These are phyloP conservation scores for Daldinia bambusicola DNA, from an alignment of 495 filamentous ascomycete species.

Conservation along the genomic window DNA sequence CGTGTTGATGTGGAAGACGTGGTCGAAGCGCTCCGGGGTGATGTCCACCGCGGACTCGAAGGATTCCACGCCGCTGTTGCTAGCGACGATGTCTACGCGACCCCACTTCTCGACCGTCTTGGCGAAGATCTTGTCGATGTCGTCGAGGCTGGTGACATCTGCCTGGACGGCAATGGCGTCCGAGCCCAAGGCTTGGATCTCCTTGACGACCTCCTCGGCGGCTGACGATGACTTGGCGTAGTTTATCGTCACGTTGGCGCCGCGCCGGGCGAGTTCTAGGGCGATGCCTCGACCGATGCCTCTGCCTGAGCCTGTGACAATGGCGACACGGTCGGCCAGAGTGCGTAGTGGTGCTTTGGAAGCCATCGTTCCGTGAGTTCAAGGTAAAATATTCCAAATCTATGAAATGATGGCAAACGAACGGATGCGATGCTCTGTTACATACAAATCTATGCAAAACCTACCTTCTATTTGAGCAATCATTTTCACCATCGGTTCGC, in stretches of 20 bases:
- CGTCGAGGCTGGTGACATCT: slow-evolving; percentile 6
- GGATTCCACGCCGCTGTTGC: slow-evolving; percentile 27
- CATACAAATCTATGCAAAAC: background rate
- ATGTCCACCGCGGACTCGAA: slow-evolving; percentile 24
- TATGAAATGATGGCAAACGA: background rate
- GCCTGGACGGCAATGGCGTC: slow-evolving; percentile 22
- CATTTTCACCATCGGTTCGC: background rate
- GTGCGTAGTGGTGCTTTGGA: slow-evolving; percentile 7
- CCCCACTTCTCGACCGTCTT: slow-evolving; percentile 17
- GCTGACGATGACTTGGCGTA: slow-evolving; percentile 12
- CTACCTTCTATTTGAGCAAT: background rate
- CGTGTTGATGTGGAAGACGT: slow-evolving; percentile 24
- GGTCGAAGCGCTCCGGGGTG: slow-evolving; percentile 22
- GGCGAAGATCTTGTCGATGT: slow-evolving; percentile 21
- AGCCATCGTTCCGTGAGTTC: slow-evolving; percentile 4
- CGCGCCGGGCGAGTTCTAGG: slow-evolving; percentile 19
- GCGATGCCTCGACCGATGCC: slow-evolving; percentile 25
- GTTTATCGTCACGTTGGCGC: slow-evolving; percentile 23
- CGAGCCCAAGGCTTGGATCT: slow-evolving; percentile 10
- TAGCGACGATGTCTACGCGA: slow-evolving; percentile 20
- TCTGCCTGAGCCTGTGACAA: slow-evolving; percentile 23
- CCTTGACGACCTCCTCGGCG: slow-evolving; percentile 12
- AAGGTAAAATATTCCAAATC: too few species aligned
- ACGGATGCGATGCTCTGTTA: background rate
- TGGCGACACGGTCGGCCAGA: slow-evolving; percentile 18